Evolutionary conservation across 352 stramenopile genomes (phyloP), one percentile per base, ranked within the genome.

Genomic region (Phytopythium vexans): DNA sequence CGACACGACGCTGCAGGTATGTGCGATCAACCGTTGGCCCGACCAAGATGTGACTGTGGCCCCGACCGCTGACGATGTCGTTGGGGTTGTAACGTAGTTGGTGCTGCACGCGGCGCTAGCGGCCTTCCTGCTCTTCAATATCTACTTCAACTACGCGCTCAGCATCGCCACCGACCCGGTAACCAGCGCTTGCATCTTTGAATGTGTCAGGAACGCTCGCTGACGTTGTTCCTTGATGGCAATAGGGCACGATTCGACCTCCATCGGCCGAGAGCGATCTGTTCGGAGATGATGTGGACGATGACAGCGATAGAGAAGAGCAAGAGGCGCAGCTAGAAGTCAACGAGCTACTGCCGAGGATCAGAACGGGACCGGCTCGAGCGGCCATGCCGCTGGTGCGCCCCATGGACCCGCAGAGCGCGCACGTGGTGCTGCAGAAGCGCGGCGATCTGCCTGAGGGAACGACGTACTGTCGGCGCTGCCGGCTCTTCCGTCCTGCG

Each of bases 111-210:
- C 68, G 42, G 33, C 54, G 36, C 39, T 63, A 15, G 43, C 66
- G 33, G 52, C 75, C 44, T 59, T 70, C 27, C 58, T 82, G 52
- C 56, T 79, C 4, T 83, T 82, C 52, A 87, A 85, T 46, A 82
- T 88, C 35, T 82, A 82, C 56, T 88, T 88, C 70, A 89, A 89
- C 64, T 89, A 89, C 56, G 72, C 70, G 14, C 56, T 89, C 15
- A 87, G 79, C 45, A 67, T 83, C 41, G 65, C 72, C 1, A 87
- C 72, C 6, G 73, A 89, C 41, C 77, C 79, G 56, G 79, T 80
- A 56, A 8, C 41, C 31, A 14, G 10, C 14, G 4, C 15, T 48
- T 15, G 49, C 12, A 40, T 36, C 10, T 32, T 52, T 45, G 49
- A 54, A 27, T 42, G 54, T 35, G 38, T 12, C 6, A 16, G 52